These are phyloP conservation scores for Hansenula sp. DNA, from an alignment of 1,139 yeast species.

Conservation along the genomic window DNA sequence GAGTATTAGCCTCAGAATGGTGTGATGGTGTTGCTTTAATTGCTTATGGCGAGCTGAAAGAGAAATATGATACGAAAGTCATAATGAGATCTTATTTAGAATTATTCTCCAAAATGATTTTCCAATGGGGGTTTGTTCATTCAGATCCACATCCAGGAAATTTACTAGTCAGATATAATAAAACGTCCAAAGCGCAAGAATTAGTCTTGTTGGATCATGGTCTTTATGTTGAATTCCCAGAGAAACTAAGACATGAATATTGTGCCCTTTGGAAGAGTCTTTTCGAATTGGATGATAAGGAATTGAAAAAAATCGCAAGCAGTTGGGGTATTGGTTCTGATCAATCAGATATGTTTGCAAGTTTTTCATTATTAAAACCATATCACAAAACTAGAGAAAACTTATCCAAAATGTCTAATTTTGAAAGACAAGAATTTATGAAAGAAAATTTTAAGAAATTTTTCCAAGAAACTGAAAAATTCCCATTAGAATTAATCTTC, in stretches of 20 bases:
- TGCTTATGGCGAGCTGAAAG: conserved; percentile 38
- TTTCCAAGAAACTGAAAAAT: conserved; percentile 56
- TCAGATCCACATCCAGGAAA: conserved; percentile 88
- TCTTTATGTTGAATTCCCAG: conserved; percentile 52
- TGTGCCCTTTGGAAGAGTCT: conserved; percentile 60
- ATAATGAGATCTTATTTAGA: conserved; percentile 52
- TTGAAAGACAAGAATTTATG: conserved; percentile 34
- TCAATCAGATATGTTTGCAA: conserved; percentile 54
- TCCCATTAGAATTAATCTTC: conserved; percentile 65
- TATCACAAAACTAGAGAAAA: conserved; percentile 25
- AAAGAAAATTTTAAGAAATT: conserved; percentile 42
- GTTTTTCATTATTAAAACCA: conserved; percentile 54
- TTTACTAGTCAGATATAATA: conserved; percentile 46
- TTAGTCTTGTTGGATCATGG: conserved; percentile 77
- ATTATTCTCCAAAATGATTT: conserved; percentile 65
- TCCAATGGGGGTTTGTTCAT: conserved; percentile 72
- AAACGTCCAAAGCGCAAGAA: conserved; percentile 43
- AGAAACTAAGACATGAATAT: conserved; percentile 52
- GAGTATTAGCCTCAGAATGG: conserved; percentile 70
- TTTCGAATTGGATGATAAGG: conserved; percentile 47
- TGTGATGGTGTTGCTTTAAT: conserved; percentile 63
- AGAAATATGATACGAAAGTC: conserved; percentile 37
- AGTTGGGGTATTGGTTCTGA: conserved; percentile 70
- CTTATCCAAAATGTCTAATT: conserved; percentile 27
- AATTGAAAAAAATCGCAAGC: conserved; percentile 44